Percentiles rank a stretch among this genome's conserved stretches.
Evolutionary conservation across 2,329 filamentous ascomycete genomes (phyloP).

Genomic region (Clathrospora elynae): DNA sequence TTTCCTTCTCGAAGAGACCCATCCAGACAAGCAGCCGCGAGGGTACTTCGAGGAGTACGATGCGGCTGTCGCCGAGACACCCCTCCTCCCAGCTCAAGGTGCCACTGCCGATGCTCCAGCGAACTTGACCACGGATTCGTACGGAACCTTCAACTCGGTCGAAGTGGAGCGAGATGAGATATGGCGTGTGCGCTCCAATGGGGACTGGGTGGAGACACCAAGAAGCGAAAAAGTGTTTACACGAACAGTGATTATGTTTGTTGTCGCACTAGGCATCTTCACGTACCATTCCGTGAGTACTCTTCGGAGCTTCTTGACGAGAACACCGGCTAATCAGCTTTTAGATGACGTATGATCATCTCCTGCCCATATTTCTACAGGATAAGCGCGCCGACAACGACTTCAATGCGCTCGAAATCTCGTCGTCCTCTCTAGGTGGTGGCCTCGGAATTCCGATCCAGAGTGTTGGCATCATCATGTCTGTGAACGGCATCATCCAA

Average conservation of each 20-base stretch:
- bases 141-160: constrained; percentile 71
- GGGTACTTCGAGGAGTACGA: constrained; percentile 48
- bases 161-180: constrained; percentile 60
- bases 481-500: constrained; percentile 72
- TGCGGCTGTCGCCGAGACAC: constrained; percentile 65
- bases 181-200: constrained; percentile 59
- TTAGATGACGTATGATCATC: constrained; percentile 86
- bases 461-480: constrained; percentile 70
- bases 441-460: constrained; percentile 70
- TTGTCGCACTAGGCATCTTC: constrained; percentile 84
- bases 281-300: constrained; percentile 74
- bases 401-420: constrained; percentile 36
- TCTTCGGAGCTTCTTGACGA: background rate
- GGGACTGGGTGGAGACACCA: constrained; percentile 46
- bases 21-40: constrained; percentile 75
- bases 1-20: constrained; percentile 83
- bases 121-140: constrained; percentile 76
- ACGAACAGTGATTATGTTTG: constrained; percentile 72
- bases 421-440: constrained; percentile 54
- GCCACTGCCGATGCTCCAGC: constrained; percentile 73
- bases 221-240: constrained; percentile 59
- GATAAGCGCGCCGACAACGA: constrained; percentile 62
- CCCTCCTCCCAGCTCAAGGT: constrained; percentile 75
- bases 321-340: constrained; percentile 6
- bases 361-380: constrained; percentile 91